Evolutionary conservation across 352 stramenopile species (phyloP), one percentile per base, ranked within the genome.

Genomic region (Globisporangium solare): DNA sequence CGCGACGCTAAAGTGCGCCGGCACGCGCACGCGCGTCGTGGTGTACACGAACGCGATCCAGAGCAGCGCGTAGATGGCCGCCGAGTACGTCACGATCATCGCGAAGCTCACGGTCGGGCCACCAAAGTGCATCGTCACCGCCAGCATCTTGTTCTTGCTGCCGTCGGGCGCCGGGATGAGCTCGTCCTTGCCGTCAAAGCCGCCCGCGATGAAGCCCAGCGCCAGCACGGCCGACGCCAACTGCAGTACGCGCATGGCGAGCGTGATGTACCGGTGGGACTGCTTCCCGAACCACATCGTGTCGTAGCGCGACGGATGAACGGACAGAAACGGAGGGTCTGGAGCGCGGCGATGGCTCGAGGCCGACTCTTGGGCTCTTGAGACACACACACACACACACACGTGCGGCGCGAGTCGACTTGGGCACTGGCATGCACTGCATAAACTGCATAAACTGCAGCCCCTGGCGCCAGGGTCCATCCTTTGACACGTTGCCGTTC

Each of bases 81-180:
- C 74, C 8, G 72, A 70, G 60, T 83, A 91, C 35, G 70, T 79
- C 41, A 88, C 71, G 39, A 91, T 46, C 49, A 91, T 59, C 51
- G 73, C 70, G 52, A 89, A 88, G 59, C 73, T 88, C 21, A 82
- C 61, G 13, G 68, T 63, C 20, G 80, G 76, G 10, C 80, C 76
- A 47, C 80, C 80, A 48, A 79, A 78, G 55, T 83, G 76, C 47
- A 81, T 70, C 8, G 80, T 76, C 40, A 83, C 66, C 8, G 71
- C 73, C 54, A 91, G 15, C 20, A 73, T 60, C 0, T 78, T 57
- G 1, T n/a, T 1, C 31, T 67, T 47, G 22, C 49, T 52, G 46
- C 27, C 10, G 47, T 56, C 3, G 48, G 20, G 35, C 83, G 42
- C 4, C 5, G 27, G 27, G 27, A 35, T 35, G 0, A 55, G 53